These are phyloP conservation scores for Rheum nobile DNA, from an alignment of 148 eudicot genomes.

Conservation along the genomic window DNA sequence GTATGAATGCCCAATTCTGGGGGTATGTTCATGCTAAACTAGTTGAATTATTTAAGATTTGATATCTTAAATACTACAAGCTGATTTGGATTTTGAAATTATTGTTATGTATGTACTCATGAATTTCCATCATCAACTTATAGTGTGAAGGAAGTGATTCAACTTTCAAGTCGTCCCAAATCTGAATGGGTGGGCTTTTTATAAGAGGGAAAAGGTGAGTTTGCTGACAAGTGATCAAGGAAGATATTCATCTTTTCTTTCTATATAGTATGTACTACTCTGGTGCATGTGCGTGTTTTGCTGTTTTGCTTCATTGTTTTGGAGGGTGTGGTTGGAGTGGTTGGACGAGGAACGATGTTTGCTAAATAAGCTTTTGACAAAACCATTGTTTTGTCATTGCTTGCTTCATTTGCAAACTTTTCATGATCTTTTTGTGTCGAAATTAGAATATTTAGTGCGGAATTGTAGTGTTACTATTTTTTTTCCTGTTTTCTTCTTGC, in stretches of 20 bases:
- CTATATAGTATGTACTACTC: background rate
- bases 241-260: background rate
- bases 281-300: background rate
- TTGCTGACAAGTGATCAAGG: background rate
- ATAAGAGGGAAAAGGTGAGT: background rate
- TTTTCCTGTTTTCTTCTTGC: background rate
- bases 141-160: background rate
- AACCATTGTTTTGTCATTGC: background rate
- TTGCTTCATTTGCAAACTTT: background rate
- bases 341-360: background rate
- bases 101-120: no score
- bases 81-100: background rate
- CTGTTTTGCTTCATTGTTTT: background rate
- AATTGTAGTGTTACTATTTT: background rate
- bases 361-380: background rate
- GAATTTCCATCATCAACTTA: no score
- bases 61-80: background rate
- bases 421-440: background rate
- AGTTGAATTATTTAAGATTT: background rate
- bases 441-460: background rate
- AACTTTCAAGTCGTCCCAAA: background rate
- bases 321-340: background rate
- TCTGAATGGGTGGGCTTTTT: background rate
- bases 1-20: constrained; percentile 75
- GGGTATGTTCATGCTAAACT: constrained; percentile 30